Evolutionary conservation across 495 filamentous ascomycete species (phyloP).

Genomic region (Ramalina intermedia): DNA sequence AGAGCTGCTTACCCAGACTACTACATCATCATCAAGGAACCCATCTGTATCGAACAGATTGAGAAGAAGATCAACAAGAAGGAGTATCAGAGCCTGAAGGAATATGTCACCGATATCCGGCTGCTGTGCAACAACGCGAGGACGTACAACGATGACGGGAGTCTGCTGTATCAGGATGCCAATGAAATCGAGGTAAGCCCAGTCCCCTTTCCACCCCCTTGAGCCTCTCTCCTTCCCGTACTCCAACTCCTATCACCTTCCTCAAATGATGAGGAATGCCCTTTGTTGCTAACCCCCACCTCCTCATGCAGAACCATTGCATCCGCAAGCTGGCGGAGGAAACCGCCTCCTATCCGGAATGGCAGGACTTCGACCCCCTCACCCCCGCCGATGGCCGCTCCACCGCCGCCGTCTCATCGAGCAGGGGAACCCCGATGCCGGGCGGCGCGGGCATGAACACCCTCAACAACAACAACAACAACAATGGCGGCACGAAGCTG

Average conservation of each 20-base stretch:
- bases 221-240: background rate
- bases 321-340: slow-evolving; percentile 52
- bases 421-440: slow-evolving; percentile 53
- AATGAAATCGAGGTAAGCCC: slow-evolving; percentile 76
- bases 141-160: slow-evolving; percentile 91
- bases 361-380: slow-evolving; percentile 51
- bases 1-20: slow-evolving; percentile 82
- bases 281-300: too few relatives aligned
- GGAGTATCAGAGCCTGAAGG: slow-evolving; percentile 67
- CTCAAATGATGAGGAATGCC: background rate
- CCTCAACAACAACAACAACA: slow-evolving; percentile 24
- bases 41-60: slow-evolving; percentile 89
- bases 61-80: slow-evolving; percentile 85
- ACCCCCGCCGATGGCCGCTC: slow-evolving; percentile 44
- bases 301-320: slow-evolving; percentile 41
- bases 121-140: slow-evolving; percentile 79
- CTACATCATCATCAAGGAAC: slow-evolving; percentile 78
- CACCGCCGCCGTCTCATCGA: slow-evolving; percentile 48
- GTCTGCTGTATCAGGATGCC: slow-evolving; percentile 80
- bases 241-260: background rate
- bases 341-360: slow-evolving; percentile 55
- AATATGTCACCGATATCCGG: slow-evolving; percentile 69
- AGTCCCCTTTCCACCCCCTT: background rate
- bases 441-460: background rate
- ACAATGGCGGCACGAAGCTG: slow-evolving; percentile 41